Base-by-base conservation (phyloP, 176 grass and related monocot genomes). In the Neostapfia colusana region DNA sequence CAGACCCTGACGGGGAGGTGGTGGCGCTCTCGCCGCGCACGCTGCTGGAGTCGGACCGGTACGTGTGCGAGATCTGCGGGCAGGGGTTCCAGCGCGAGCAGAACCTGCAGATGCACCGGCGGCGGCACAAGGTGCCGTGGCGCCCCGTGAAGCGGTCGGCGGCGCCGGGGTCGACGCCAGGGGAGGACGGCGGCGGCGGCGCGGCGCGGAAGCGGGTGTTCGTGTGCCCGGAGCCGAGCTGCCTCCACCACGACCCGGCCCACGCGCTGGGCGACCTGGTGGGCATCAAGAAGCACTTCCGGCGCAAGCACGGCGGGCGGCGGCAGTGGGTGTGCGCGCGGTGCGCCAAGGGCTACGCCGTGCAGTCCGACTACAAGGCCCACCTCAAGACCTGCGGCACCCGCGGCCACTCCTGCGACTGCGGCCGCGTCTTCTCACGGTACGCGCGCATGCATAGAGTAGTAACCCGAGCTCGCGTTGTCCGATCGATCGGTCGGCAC, bases 371-470 rank as follows among this genome's bases (percentile, higher is more conserved):
- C 80, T 96, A 96, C 86, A 96, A 96, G 93, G 93, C 93, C 1
- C 93, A 96, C 77, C 93, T 96, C 89, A 96, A 96, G 82, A 96
- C 93, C 63, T 96, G 93, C 70, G 93, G 93, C 82, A 96, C 93
- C 40, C 85, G 89, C 68, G 93, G 93, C 4, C 93, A 96, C 68
- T 96, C 93, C 77, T 96, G 93, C 84, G 93, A 96, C 62, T 96
- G 93, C 75, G 93, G 93, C 79, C 89, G 93, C 67, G 89, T 96
- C 69, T 96, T 96, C 81, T 92, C 93, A 13, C 58, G 88, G 88
- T 90, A 80, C 40, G 27, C 16, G 11, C 10, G 3, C 15, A 2
- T 48, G 13, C 12, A 15, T 48, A 31, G 31, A 31, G 31, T n/a
- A 31, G 31, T 31, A 31, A 31, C 31, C 31, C 31, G 31, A 31